Evolutionary conservation across 2,329 filamentous ascomycete species (phyloP).

Genomic region (Diaporthe longicolla): DNA sequence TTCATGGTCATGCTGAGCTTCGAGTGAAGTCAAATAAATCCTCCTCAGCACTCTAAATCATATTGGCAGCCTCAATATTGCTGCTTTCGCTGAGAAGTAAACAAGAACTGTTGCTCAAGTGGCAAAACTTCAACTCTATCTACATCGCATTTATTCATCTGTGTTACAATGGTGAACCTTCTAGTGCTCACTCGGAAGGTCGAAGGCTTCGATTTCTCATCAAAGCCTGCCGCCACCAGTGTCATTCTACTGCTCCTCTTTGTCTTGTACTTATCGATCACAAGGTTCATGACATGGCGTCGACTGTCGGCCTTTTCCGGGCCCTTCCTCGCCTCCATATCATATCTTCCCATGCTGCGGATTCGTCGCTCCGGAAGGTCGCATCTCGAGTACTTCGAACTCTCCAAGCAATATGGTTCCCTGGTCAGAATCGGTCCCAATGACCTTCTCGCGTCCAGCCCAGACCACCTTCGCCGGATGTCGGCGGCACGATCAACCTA

Average conservation of each 20-base stretch:
- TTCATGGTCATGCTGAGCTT: conserved; percentile 30
- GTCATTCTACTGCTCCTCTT: conserved; percentile 5
- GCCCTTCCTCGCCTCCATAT: conserved; percentile 31
- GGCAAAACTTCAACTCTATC: neutral
- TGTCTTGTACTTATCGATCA: conserved; percentile 19
- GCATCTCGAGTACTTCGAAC: conserved; percentile 33
- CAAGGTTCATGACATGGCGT: conserved; percentile 36
- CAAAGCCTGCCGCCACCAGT: neutral
- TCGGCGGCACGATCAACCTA: conserved; percentile 37
- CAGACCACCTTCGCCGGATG: conserved; percentile 38
- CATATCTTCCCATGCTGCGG: conserved; percentile 37
- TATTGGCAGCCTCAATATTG: neutral
- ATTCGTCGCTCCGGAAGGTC: conserved; percentile 24
- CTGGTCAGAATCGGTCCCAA: conserved; percentile 39
- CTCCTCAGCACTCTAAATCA: conserved; percentile 25
- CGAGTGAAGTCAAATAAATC: conserved; percentile 25
- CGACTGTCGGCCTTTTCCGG: conserved; percentile 35
- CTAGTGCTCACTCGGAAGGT: conserved; percentile 24
- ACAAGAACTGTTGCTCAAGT: conserved; percentile 11
- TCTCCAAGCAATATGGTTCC: conserved; percentile 36
- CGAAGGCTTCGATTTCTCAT: neutral
- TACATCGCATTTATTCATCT: neutral
- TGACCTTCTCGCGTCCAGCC: conserved; percentile 38
- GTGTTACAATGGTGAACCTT: conserved; percentile 25
- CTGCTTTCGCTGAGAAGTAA: neutral